Evolutionary conservation across 371 early-diverging fungal species (phyloP).

Genomic region (Umbelopsis sp.): DNA sequence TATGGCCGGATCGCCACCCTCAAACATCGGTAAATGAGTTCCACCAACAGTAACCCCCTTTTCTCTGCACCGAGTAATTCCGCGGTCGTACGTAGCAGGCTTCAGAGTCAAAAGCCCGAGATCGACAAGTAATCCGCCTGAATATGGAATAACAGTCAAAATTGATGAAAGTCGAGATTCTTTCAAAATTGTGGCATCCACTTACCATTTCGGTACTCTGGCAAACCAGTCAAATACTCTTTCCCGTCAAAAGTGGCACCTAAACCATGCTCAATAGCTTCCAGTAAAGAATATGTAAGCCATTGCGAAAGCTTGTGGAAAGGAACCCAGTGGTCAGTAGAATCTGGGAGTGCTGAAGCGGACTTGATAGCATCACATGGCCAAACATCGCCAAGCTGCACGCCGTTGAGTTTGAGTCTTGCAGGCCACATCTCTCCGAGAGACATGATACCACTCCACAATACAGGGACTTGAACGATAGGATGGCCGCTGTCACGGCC

Average conservation of each 20-base stretch:
- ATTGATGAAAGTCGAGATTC: neutral
- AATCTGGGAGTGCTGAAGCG: conserved; percentile 28
- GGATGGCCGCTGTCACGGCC: conserved; percentile 25
- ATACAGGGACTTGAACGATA: conserved; percentile 51
- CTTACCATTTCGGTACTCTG: conserved; percentile 92
- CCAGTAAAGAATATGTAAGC: conserved; percentile 92
- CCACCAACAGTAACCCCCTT: conserved; percentile 18
- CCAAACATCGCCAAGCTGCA: conserved; percentile 92
- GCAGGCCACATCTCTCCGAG: conserved; percentile 53
- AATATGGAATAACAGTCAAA: neutral
- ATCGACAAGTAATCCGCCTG: conserved; percentile 46
- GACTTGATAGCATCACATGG: conserved; percentile 58
- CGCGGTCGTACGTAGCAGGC: conserved; percentile 33
- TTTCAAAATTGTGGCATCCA: neutral
- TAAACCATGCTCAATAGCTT: conserved; percentile 68
- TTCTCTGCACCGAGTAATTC: conserved; percentile 19
- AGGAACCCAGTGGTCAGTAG: conserved; percentile 61
- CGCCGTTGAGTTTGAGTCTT: conserved; percentile 73
- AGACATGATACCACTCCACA: conserved; percentile 83
- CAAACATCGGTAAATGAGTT: conserved; percentile 63
- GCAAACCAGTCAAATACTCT: conserved; percentile 82
- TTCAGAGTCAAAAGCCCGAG: conserved; percentile 46
- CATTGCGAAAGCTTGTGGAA: conserved; percentile 96
- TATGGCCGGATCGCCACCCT: conserved; percentile 78
- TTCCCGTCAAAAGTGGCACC: conserved; percentile 61